Percentiles rank a stretch among this genome's conserved stretches.
phyloP scores from a whole-genome alignment of 768 basidiomycete genomes.

The Lactarius tabidus region DNA sequence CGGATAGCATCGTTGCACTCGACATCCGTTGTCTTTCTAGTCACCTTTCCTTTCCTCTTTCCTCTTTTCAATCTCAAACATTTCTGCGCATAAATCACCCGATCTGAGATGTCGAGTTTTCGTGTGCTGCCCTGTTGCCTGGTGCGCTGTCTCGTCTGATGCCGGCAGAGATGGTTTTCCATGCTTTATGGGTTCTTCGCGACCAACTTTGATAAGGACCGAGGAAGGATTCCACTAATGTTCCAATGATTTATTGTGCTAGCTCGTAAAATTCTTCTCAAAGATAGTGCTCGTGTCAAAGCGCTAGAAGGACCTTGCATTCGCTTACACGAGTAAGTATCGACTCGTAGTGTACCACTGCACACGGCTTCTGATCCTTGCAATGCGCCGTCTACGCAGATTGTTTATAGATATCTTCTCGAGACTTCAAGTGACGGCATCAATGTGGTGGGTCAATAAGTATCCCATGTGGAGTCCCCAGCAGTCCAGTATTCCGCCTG shows the following conservation, averaged over 20 bases:
- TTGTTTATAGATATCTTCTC: no score
- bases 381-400: no score
- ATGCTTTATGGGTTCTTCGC: not conserved
- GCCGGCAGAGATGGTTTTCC: not conserved
- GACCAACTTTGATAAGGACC: no score
- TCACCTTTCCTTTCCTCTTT: no score
- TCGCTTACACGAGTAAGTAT: not conserved
- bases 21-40: not conserved
- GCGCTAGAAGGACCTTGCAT: not conserved
- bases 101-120: not conserved
- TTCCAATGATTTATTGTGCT: not conserved
- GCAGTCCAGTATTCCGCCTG: no score
- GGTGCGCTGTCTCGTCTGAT: not conserved
- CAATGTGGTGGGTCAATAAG: no score
- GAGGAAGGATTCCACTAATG: not conserved
- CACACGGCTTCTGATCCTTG: no score
- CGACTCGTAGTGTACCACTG: not conserved
- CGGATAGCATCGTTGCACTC: not conserved
- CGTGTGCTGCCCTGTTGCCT: not conserved
- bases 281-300: not conserved
- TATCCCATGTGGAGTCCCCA: no score
- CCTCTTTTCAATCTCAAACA: not conserved
- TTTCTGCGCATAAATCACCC: not conserved
- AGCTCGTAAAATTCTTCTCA: not conserved
- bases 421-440: no score